Conservation (phyloP, 495 filamentous ascomycete genomes). For the Hyaloscypha bicolor region DNA sequence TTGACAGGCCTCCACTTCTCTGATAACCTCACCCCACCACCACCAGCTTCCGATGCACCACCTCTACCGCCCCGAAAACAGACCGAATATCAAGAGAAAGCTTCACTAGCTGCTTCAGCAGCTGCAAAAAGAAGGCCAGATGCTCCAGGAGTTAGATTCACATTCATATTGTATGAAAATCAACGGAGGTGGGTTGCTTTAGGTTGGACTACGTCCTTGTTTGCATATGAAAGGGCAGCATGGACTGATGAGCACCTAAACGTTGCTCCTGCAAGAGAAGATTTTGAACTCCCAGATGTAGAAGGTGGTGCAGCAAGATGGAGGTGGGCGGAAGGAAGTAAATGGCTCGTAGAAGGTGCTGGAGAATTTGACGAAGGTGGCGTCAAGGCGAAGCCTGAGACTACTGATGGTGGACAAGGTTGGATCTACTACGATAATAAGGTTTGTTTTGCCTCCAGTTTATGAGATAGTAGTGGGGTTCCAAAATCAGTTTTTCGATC, state of each 20-base stretch:
- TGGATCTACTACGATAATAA: conserved; percentile 99
- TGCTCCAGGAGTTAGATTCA: conserved; percentile 84
- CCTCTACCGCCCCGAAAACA: conserved; percentile 36
- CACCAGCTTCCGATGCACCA: conserved; percentile 21
- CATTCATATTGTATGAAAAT: conserved; percentile 95
- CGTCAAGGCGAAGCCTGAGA: conserved; percentile 42
- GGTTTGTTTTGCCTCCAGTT: conserved; percentile 48
- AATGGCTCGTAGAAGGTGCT: conserved; percentile 88
- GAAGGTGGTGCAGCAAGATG: conserved; percentile 79
- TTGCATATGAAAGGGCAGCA: conserved; percentile 82
- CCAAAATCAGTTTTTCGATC: neutral
- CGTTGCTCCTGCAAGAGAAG: conserved; percentile 70
- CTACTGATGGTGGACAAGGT: conserved; percentile 65
- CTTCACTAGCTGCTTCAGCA: conserved; percentile 47
- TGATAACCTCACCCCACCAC: conserved; percentile 16
- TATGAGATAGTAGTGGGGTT: neutral
- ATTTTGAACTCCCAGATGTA: conserved; percentile 86
- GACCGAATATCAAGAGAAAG: conserved; percentile 45
- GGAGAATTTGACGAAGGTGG: conserved; percentile 49
- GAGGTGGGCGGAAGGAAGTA: conserved; percentile 83
- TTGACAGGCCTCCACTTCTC: conserved; percentile 82
- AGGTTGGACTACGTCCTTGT: conserved; percentile 89
- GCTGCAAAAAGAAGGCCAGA: conserved; percentile 51
- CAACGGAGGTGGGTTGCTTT: conserved; percentile 94
- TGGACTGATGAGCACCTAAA: conserved; percentile 98